Evolutionary conservation across 2,329 filamentous ascomycete genomes (phyloP), one percentile per base, ranked within the genome.

Genomic region (Arthrobotrys iridis): DNA sequence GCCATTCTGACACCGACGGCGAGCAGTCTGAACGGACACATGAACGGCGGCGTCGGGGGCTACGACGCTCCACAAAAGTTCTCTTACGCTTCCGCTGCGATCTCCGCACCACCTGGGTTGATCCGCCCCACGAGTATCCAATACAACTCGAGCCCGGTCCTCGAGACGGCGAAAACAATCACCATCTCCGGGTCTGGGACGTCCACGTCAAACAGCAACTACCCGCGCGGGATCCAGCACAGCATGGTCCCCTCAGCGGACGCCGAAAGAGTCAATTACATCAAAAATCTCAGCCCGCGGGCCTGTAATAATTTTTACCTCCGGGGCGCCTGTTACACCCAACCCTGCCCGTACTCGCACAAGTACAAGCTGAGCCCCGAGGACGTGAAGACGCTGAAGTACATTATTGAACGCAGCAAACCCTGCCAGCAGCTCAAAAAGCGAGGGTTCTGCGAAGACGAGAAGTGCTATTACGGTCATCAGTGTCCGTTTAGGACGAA

Each of bases 391-490:
- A 75, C 71, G 22, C 15, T 75, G 10, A 68, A 59, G 46, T 75
- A 75, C 57, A 75, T 75, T 52, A 75, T 75, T 48, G 71, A 75
- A 40, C 35, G 71, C 15, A 75, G 71, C 24, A 75, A 75, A 7
- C 71, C 71, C 24, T 75, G 71, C 20, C 71, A 75, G 33, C 63
- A 64, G 63, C 30, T 63, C 11, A 68, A 68, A 58, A 68, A 64
- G 50, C 28, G 35, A n/a, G 71, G 71, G 13, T 68, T 57, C 18
- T 75, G 71, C 52, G 71, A 75, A 5, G 71, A 75, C 35, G 71
- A 75, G 41, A 75, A 75, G 40, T 75, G 71, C 37, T 75, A 75
- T 64, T 75, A 75, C 68, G 71, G 71, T 15, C 71, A 75, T 52
- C 71, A 75, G 41, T 75, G 71, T 64, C 71, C 71, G 28, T 75